Evolutionary conservation across 2,329 filamentous ascomycete genomes (phyloP).

Genomic region (Thielaviopsis populi): DNA sequence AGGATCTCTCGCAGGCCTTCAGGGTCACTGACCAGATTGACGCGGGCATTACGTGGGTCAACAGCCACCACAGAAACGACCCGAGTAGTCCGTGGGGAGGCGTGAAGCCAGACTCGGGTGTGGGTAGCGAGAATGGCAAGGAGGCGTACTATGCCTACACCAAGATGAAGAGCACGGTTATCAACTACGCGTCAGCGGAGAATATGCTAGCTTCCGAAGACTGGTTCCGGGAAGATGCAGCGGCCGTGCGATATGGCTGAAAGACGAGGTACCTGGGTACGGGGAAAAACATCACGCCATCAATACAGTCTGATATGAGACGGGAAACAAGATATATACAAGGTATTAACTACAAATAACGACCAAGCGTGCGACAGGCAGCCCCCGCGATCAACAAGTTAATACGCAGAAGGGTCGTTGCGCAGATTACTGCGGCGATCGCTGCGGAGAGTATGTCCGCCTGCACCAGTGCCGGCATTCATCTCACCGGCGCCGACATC

Average conservation of each 20-base stretch:
- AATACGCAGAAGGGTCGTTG: not conserved
- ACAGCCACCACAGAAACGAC: constrained; percentile 54
- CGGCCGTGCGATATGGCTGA: constrained; percentile 28
- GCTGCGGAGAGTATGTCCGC: not conserved
- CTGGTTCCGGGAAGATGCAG: constrained; percentile 49
- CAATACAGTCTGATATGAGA: not conserved
- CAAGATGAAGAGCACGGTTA: constrained; percentile 48
- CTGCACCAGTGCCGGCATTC: not conserved
- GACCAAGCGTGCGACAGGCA: not conserved
- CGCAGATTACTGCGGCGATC: not conserved
- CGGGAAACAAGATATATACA: not conserved
- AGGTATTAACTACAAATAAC: not conserved
- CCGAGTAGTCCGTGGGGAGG: constrained; percentile 59
- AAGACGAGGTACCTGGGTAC: too few species aligned
- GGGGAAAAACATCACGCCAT: too few species aligned
- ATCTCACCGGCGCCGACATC: not conserved
- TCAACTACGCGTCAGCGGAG: constrained; percentile 48
- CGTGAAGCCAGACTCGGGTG: constrained; percentile 44
- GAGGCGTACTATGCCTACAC: constrained; percentile 48
- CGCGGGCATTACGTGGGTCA: constrained; percentile 47
- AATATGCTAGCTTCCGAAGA: constrained; percentile 41
- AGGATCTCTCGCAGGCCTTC: constrained; percentile 34
- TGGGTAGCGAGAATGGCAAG: constrained; percentile 58
- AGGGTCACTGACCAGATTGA: constrained; percentile 37
- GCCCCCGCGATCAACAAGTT: not conserved